These are phyloP conservation scores for Hsuehochloa calcarea DNA, from an alignment of 176 grass and related monocot species.

Conservation along the genomic window DNA sequence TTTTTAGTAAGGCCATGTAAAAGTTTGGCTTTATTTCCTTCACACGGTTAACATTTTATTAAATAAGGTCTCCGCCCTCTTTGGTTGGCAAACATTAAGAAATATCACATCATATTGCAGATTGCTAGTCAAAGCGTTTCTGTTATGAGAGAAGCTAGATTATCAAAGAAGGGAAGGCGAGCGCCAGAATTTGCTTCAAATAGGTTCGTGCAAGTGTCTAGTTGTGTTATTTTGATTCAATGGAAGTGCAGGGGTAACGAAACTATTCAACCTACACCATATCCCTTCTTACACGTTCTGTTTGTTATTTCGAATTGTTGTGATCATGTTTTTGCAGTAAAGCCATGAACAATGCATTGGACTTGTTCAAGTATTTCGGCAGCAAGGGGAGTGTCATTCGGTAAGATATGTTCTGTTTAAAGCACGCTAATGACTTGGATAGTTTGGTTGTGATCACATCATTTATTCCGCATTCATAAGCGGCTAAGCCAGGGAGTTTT, in stretches of 20 bases:
- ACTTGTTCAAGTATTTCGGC: constrained; percentile 86
- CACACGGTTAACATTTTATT: not conserved
- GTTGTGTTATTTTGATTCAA: constrained; percentile 12
- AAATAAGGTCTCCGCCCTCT: not conserved
- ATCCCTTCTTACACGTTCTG: not conserved
- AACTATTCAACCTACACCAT: not conserved
- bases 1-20: not conserved
- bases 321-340: constrained; percentile 55
- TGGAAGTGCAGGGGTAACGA: not conserved
- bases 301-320: constrained; percentile 9
- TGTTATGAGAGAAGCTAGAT: constrained; percentile 76
- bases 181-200: constrained; percentile 67
- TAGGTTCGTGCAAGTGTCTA: constrained; percentile 46
- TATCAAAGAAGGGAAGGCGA: constrained; percentile 82
- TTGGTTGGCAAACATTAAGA: not conserved
- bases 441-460: not conserved
- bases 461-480: not conserved
- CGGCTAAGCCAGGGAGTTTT: not conserved
- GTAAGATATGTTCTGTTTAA: constrained; percentile 28
- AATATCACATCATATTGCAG: constrained; percentile 23
- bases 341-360: constrained; percentile 74
- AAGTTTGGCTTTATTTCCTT: not conserved
- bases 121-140: constrained; percentile 91
- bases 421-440: not conserved
- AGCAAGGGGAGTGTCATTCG: constrained; percentile 89